Conservation (phyloP, 2,329 filamentous ascomycete species). For the Diaporthe capsici region DNA sequence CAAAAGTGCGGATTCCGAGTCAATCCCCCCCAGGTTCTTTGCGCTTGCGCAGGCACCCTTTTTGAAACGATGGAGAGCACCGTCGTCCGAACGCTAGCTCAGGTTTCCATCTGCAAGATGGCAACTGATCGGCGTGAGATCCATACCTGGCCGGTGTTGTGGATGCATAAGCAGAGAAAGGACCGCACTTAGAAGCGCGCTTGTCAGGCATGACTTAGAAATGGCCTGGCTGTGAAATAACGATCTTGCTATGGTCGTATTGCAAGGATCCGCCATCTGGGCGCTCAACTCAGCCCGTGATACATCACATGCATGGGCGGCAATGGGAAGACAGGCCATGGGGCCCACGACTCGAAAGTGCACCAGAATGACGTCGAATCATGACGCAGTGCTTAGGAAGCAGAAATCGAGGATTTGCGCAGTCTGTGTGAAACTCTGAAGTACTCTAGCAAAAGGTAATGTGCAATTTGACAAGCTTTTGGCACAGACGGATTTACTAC, state of each 20-base stretch:
- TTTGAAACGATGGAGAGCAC: background rate
- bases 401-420: background rate
- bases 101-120: background rate
- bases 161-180: too few species aligned
- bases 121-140: background rate
- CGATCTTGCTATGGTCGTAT: too few species aligned
- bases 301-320: background rate
- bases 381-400: background rate
- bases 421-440: background rate
- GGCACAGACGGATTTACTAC: background rate
- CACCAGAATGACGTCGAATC: background rate
- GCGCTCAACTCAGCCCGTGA: conserved; percentile 4
- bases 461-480: background rate
- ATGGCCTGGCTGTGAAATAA: background rate
- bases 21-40: conserved; percentile 38
- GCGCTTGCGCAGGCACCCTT: background rate
- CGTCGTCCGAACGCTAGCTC: background rate
- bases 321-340: background rate
- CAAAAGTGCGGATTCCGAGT: conserved; percentile 39
- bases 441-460: too few species aligned
- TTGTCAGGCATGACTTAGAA: background rate
- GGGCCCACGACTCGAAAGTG: background rate
- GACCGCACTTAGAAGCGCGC: background rate
- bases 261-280: background rate
- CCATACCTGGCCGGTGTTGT: background rate